A percentile compares a stretch with the other conserved stretches of the same genome.
phyloP scores from a whole-genome alignment of 768 basidiomycete species.

The Gymnopilus dilepis region DNA sequence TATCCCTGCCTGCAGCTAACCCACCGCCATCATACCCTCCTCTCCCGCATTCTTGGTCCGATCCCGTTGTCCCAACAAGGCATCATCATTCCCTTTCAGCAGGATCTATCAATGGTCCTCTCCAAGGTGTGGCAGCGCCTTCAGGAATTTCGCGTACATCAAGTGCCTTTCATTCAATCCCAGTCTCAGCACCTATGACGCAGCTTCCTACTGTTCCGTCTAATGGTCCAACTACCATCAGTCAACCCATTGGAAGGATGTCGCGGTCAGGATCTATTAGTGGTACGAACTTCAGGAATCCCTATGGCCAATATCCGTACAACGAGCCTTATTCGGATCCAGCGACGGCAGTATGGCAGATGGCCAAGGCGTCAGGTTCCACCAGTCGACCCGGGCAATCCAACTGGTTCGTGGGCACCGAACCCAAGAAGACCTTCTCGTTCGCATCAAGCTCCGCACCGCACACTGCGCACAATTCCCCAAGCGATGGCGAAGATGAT shows the following conservation, averaged over 20 bases:
- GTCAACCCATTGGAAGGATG: slow-evolving; percentile 54
- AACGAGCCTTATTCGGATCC: slow-evolving; percentile 27
- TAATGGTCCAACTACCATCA: slow-evolving; percentile 30
- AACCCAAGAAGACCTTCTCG: slow-evolving; percentile 27
- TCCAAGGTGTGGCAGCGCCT: slow-evolving; percentile 20
- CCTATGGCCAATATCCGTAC: slow-evolving; percentile 39
- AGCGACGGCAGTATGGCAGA: slow-evolving; percentile 18
- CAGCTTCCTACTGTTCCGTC: slow-evolving; percentile 28
- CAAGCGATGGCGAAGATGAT: slow-evolving; percentile 55
- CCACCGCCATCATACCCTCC: slow-evolving; percentile 26
- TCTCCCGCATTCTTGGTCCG: slow-evolving; percentile 44
- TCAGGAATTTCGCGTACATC: slow-evolving; percentile 20
- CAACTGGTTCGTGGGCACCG: slow-evolving; percentile 28
- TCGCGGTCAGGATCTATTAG: slow-evolving; percentile 63
- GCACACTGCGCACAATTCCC: slow-evolving; percentile 45
- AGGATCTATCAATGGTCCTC: slow-evolving; percentile 34
- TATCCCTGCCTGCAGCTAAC: slow-evolving; percentile 19
- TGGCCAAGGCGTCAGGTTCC: slow-evolving; percentile 21
- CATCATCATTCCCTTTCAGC: slow-evolving; percentile 51
- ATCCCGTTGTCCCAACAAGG: slow-evolving; percentile 39
- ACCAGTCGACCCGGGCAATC: slow-evolving; percentile 25
- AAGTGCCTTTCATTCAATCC: slow-evolving; percentile 15
- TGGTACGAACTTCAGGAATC: slow-evolving; percentile 43
- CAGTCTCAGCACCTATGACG: slow-evolving; percentile 21
- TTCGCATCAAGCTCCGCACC: slow-evolving; percentile 34